These are phyloP conservation scores for Penicillium sclerotigenum DNA, from an alignment of 2,329 filamentous ascomycete species.

Conservation along the genomic window DNA sequence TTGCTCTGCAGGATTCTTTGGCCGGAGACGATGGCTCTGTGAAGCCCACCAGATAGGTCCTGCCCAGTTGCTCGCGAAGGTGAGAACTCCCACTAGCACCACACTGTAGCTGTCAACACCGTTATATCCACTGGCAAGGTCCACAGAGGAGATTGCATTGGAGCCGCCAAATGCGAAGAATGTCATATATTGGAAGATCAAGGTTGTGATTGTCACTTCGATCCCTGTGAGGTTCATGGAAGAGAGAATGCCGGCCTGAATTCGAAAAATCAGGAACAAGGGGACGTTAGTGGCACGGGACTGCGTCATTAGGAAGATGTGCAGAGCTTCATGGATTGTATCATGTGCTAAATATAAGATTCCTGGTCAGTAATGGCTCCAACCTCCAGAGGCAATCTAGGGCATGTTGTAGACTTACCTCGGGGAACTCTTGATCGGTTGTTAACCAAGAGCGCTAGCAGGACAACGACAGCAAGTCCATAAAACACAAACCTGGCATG, in stretches of 20 bases:
- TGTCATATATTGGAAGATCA: constrained; percentile 74
- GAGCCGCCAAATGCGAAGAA: constrained; percentile 91
- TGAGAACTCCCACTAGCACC: constrained; percentile 73
- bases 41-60: constrained; percentile 84
- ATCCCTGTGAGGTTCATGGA: constrained; percentile 41
- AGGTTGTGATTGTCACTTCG: constrained; percentile 65
- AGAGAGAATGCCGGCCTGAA: constrained; percentile 56
- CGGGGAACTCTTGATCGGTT: constrained; percentile 1
- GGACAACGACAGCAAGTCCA: constrained; percentile 39
- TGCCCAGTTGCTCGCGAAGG: constrained; percentile 88
- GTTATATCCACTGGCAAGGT: constrained; percentile 93
- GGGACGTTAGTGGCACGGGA: constrained; percentile 82
- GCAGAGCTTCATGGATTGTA: constrained; percentile 62
- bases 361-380: constrained; percentile 8
- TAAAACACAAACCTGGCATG: constrained; percentile 53
- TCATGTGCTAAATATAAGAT: constrained; percentile 18
- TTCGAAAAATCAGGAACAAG: constrained; percentile 71
- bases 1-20: constrained; percentile 24
- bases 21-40: constrained; percentile 47
- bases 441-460: constrained; percentile 23
- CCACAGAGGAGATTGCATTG: constrained; percentile 93
- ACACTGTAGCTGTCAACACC: constrained; percentile 79
- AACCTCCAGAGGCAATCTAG: not conserved
- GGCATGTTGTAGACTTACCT: constrained; percentile 17
- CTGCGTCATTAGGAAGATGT: constrained; percentile 80